These are phyloP conservation scores for Lachnellula subtilissima DNA, from an alignment of 2,329 filamentous ascomycete genomes.

Conservation along the genomic window DNA sequence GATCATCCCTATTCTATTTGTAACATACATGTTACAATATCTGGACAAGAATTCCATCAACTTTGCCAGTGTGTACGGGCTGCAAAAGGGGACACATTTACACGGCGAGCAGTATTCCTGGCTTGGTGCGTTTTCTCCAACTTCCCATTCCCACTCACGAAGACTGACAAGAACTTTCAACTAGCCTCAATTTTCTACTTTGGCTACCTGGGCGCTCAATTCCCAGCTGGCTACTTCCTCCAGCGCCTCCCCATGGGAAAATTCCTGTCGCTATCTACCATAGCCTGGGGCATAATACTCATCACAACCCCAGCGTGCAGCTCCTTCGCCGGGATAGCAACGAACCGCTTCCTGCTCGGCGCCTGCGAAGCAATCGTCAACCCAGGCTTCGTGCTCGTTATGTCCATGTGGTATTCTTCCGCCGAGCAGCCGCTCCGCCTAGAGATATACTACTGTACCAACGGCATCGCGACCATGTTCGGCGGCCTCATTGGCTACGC, in stretches of 20 bases:
- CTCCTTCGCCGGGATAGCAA: conserved; percentile 27
- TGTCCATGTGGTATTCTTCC: conserved; percentile 38
- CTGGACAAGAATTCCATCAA: conserved; percentile 54
- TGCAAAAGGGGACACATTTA: conserved; percentile 43
- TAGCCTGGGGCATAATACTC: conserved; percentile 32
- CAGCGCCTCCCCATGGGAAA: conserved; percentile 23
- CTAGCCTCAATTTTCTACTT: conserved; percentile 32
- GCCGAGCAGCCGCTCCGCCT: conserved; percentile 36
- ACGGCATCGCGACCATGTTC: conserved; percentile 34
- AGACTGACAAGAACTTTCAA: conserved; percentile 32
- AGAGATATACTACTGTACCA: conserved; percentile 36
- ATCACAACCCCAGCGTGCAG: conserved; percentile 32
- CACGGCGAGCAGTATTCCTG: conserved; percentile 41
- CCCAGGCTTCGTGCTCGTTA: conserved; percentile 36
- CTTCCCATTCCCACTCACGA: background rate
- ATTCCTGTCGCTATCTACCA: conserved; percentile 9
- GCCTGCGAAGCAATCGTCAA: conserved; percentile 32
- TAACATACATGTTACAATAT: conserved; percentile 54
- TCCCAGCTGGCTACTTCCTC: conserved; percentile 21
- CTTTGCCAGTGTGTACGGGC: conserved; percentile 44
- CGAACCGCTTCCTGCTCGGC: conserved; percentile 32
- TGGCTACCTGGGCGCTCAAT: conserved; percentile 21
- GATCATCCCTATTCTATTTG: conserved; percentile 50
- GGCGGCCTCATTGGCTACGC: conserved; percentile 32
- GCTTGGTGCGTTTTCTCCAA: conserved; percentile 29